Evolutionary conservation across 2,329 filamentous ascomycete species (phyloP).

Genomic region (Paracoccidioides brasiliensis): DNA sequence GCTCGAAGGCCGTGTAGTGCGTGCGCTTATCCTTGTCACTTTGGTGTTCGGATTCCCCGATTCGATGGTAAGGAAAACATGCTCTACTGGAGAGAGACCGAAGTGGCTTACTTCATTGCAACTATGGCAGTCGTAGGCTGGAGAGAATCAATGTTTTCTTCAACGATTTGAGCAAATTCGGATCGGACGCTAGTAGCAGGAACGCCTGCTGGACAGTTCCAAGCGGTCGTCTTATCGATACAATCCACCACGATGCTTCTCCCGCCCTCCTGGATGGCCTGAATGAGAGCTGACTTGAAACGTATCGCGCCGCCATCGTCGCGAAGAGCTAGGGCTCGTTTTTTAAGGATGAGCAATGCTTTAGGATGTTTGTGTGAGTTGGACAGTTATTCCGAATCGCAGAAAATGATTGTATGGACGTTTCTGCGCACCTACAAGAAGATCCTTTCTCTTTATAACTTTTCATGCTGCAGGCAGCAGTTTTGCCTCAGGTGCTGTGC

Average conservation of each 20-base stretch:
- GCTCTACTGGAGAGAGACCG: not conserved
- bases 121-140: conserved; percentile 4
- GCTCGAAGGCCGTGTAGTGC: conserved; percentile 6
- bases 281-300: conserved; percentile 8
- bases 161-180: conserved; percentile 6
- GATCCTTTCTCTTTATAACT: too few relatives aligned
- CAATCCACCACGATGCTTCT: conserved; percentile 6
- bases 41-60: conserved; percentile 6
- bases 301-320: conserved; percentile 4
- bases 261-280: conserved; percentile 5
- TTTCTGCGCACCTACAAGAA: not conserved
- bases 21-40: conserved; percentile 4
- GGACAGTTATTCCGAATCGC: not conserved
- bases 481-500: not conserved
- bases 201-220: conserved; percentile 5
- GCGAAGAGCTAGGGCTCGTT: not conserved
- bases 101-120: conserved; percentile 7
- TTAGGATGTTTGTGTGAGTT: not conserved
- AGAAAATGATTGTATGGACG: not conserved
- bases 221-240: conserved; percentile 7
- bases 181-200: conserved; percentile 1
- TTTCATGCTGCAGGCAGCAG: conserved; percentile 3
- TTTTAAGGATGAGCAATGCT: not conserved
- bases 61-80: not conserved
- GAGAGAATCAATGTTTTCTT: conserved; percentile 6